Base-by-base conservation (phyloP, 1,284 basidiomycete species). In the Paramarasmius palmivorus region DNA sequence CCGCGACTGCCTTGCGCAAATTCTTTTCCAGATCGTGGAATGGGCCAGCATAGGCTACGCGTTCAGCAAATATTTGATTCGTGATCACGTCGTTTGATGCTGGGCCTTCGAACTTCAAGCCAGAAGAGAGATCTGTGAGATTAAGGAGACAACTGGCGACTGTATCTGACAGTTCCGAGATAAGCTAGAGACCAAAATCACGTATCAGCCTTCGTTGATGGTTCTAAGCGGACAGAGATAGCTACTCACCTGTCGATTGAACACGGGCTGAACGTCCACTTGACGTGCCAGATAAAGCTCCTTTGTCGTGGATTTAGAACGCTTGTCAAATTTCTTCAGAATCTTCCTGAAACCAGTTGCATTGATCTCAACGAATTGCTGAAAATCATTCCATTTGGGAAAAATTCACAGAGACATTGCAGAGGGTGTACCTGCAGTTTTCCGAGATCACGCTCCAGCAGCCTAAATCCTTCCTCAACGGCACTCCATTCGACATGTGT, bases 281-380 rank as follows among this genome's bases (percentile, higher is more conserved):
- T 99, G 97, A 34, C 97, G 87, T 49, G 94, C 86, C 34, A 99
- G 84, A 70, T 99, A 99, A 10, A 99, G 79, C 68, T 99, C 97
- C 71, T 97, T 98, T 15, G 92, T 98, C 34, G 89, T 90, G 14
- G 90, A 95, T 60, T 91, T 98, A 37, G 92, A 95, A 53, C 93
- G 84, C 73, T 99, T 99, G 74, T 99, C 97, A 84, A 95, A 99
- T 69, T 99, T 99, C 67, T 99, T 99, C 59, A 98, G 73, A 52
- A 99, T 99, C 72, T 99, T 99, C 49, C 96, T 85, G 71, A 99
- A 99, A 2, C 95, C 97, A 3, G 89, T 95, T 1, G 93, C 97
- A 69, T 99, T 99, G 67, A 98, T 92, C 72, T 99, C 97, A 62
- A 99, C 89, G 66, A 97, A 99, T 82, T 93, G 90, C 92, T 96